Evolutionary conservation across 352 stramenopile genomes (phyloP).

Genomic region (Globisporangium uncinulatum): DNA sequence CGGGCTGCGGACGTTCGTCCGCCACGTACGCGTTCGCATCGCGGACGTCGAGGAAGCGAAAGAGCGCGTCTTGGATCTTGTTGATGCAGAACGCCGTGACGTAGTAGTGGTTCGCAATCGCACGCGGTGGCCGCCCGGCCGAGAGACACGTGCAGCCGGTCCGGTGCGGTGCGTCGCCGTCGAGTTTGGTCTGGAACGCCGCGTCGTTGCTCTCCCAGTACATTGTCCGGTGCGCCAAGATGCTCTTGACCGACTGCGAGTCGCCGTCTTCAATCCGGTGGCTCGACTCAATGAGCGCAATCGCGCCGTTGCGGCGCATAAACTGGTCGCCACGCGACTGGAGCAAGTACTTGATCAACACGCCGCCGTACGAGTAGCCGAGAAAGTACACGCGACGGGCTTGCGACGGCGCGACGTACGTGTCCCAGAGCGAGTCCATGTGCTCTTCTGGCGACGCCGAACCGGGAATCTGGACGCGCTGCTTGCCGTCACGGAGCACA

Average conservation of each 20-base stretch:
- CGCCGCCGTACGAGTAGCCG: conserved; percentile 84
- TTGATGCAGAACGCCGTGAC: conserved; percentile 86
- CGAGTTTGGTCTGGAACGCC: conserved; percentile 65
- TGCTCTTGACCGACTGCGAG: conserved; percentile 82
- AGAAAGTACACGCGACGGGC: conserved; percentile 80
- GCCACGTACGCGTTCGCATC: conserved; percentile 79
- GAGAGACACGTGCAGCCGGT: conserved; percentile 81
- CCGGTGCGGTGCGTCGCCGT: conserved; percentile 76
- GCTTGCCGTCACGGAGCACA: conserved; percentile 71
- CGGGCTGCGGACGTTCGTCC: conserved; percentile 55
- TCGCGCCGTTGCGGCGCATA: conserved; percentile 80
- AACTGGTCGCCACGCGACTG: conserved; percentile 83
- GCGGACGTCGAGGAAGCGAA: conserved; percentile 74
- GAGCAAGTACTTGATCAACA: conserved; percentile 86
- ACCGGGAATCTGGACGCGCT: conserved; percentile 76
- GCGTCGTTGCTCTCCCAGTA: conserved; percentile 87
- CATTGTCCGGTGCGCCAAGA: conserved; percentile 84
- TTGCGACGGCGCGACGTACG: conserved; percentile 54
- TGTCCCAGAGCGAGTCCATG: conserved; percentile 87
- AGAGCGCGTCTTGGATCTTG: conserved; percentile 83
- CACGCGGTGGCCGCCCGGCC: conserved; percentile 54
- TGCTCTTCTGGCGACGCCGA: conserved; percentile 83
- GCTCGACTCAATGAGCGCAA: conserved; percentile 83
- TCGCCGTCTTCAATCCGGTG: conserved; percentile 84
- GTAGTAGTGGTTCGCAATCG: conserved; percentile 84